Conservation (phyloP, 2,329 filamentous ascomycete genomes). For the Ceratocystis smalleyi region DNA sequence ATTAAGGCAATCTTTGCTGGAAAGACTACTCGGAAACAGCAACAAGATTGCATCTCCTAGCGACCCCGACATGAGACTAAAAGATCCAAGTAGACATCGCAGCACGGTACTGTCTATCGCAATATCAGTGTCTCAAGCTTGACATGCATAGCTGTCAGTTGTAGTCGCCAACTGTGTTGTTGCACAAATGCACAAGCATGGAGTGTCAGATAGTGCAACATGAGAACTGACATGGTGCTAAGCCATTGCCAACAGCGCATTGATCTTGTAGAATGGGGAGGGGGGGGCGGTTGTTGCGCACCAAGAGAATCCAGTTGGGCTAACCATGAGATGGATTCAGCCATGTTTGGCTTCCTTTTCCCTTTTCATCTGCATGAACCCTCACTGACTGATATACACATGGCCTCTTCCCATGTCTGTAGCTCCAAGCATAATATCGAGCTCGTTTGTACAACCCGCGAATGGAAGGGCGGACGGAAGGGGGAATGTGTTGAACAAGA, state of each 20-base stretch:
- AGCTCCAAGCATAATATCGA: background rate
- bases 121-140: background rate
- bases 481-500: background rate
- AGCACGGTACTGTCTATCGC: background rate
- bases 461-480: background rate
- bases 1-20: no score
- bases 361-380: background rate
- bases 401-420: background rate
- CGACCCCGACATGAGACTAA: background rate
- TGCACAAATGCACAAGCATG: background rate
- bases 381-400: background rate
- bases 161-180: background rate
- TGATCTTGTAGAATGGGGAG: background rate
- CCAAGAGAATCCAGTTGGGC: background rate
- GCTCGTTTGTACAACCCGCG: background rate
- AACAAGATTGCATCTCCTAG: background rate
- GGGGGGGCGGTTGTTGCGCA: background rate
- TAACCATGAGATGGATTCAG: background rate
- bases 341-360: background rate
- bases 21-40: background rate
- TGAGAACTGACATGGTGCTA: background rate
- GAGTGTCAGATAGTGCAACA: background rate
- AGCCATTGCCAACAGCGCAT: background rate
- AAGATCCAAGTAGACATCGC: background rate
- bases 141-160: background rate